Percentiles rank a stretch among this genome's conserved stretches.
Conservation (phyloP, 768 basidiomycete genomes). For the Collybia sp. region DNA sequence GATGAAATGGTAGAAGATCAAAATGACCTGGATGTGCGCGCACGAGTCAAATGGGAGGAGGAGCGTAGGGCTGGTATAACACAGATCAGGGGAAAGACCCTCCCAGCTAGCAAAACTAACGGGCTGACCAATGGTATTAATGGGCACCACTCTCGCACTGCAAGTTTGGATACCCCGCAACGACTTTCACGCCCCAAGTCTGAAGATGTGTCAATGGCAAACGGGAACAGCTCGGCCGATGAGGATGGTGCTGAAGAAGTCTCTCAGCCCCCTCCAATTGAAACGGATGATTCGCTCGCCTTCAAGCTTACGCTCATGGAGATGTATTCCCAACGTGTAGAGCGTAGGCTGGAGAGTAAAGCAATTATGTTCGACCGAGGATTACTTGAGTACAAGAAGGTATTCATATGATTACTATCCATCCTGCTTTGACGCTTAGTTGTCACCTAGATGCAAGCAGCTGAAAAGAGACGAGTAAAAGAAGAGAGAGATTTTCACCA, state of each 20-base stretch:
- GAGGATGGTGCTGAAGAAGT: slow-evolving; percentile 61
- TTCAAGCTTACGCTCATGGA: slow-evolving; percentile 89
- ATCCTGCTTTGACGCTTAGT: background rate
- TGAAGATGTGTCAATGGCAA: slow-evolving; percentile 44
- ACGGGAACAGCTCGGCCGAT: slow-evolving; percentile 43
- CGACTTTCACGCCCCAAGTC: slow-evolving; percentile 28
- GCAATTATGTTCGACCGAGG: slow-evolving; percentile 89
- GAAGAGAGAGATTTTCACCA: slow-evolving; percentile 91
- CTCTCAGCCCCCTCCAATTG: slow-evolving; percentile 71
- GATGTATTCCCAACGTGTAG: slow-evolving; percentile 86
- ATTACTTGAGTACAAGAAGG: slow-evolving; percentile 92
- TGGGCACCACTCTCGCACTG: slow-evolving; percentile 28
- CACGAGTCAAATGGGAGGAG: slow-evolving; percentile 44
- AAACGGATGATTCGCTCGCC: slow-evolving; percentile 76
- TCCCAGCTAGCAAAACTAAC: slow-evolving; percentile 35
- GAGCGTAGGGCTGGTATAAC: slow-evolving; percentile 29
- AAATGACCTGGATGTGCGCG: slow-evolving; percentile 70
- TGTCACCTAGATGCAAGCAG: slow-evolving; percentile 70
- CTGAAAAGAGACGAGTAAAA: slow-evolving; percentile 84
- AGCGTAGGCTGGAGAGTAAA: slow-evolving; percentile 82
- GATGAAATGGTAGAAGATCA: slow-evolving; percentile 77
- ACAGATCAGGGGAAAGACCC: slow-evolving; percentile 18
- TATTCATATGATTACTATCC: slow-evolving; percentile 26
- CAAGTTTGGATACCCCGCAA: slow-evolving; percentile 32
- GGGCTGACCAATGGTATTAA: slow-evolving; percentile 43